These are phyloP conservation scores for Entomortierella lignicola DNA, from an alignment of 192 early-diverging fungal genomes.

Conservation along the genomic window DNA sequence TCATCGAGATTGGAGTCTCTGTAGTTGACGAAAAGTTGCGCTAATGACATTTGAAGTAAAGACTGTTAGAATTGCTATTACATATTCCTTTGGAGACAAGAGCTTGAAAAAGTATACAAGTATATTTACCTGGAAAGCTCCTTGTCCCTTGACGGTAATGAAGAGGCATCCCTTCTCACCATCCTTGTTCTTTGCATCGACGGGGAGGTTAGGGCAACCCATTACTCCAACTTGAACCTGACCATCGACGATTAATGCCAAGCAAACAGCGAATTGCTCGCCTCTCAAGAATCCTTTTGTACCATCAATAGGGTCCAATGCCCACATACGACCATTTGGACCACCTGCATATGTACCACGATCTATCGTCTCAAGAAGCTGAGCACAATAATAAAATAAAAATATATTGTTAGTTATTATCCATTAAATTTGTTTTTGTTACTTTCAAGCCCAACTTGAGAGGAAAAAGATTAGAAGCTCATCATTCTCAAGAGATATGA, in stretches of 20 bases:
- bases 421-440: too few relatives aligned
- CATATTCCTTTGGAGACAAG: neutral
- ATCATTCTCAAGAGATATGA: constrained; percentile 24
- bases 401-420: neutral
- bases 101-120: neutral
- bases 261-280: constrained; percentile 96
- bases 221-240: constrained; percentile 90
- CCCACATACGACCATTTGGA: constrained; percentile 80
- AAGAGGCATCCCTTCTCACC: constrained; percentile 85
- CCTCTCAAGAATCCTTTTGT: constrained; percentile 98
- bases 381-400: neutral
- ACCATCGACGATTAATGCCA: constrained; percentile 92
- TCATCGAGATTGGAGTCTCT: constrained; percentile 76
- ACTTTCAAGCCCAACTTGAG: too few relatives aligned
- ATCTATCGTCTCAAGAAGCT: constrained; percentile 92
- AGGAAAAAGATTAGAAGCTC: constrained; percentile 8
- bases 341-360: constrained; percentile 88
- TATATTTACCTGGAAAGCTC: constrained; percentile 87
- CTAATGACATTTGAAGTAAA: constrained; percentile 45
- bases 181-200: constrained; percentile 67
- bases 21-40: constrained; percentile 62
- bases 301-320: constrained; percentile 94
- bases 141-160: constrained; percentile 87
- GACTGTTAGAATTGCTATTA: too few relatives aligned
- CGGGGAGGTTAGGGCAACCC: constrained; percentile 85